These are phyloP conservation scores for Epichloe uncinata DNA, from an alignment of 2,329 filamentous ascomycete species.

Conservation along the genomic window DNA sequence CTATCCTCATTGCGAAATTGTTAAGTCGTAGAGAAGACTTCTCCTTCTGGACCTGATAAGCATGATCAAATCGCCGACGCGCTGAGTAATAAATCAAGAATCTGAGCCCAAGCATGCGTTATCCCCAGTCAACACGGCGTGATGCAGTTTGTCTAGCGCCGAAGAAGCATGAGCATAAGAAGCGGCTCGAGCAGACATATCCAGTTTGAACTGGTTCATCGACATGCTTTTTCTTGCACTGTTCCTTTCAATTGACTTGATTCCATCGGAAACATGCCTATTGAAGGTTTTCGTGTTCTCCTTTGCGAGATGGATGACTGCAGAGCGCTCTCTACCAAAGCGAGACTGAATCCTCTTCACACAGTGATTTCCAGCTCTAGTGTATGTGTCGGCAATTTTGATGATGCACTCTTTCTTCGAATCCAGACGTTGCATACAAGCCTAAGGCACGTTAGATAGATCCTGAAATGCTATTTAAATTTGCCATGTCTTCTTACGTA, in stretches of 20 bases:
- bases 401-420: background rate
- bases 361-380: conserved; percentile 3
- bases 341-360: conserved; percentile 5
- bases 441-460: background rate
- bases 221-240: background rate
- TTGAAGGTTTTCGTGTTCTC: background rate
- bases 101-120: background rate
- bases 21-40: background rate
- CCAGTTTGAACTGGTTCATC: background rate
- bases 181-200: background rate
- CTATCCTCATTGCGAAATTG: background rate
- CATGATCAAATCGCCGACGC: background rate
- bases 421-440: conserved; percentile 2
- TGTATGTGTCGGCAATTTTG: conserved; percentile 2
- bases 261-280: background rate
- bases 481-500: background rate
- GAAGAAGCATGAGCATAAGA: background rate
- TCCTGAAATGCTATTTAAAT: background rate
- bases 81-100: background rate
- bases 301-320: background rate
- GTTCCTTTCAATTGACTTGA: background rate
- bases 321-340: conserved; percentile 2
- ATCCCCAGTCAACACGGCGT: background rate
- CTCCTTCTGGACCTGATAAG: background rate
- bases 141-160: background rate